Evolutionary conservation across 2,329 filamentous ascomycete species (phyloP).

Genomic region (Teratosphaeria gauchensis): DNA sequence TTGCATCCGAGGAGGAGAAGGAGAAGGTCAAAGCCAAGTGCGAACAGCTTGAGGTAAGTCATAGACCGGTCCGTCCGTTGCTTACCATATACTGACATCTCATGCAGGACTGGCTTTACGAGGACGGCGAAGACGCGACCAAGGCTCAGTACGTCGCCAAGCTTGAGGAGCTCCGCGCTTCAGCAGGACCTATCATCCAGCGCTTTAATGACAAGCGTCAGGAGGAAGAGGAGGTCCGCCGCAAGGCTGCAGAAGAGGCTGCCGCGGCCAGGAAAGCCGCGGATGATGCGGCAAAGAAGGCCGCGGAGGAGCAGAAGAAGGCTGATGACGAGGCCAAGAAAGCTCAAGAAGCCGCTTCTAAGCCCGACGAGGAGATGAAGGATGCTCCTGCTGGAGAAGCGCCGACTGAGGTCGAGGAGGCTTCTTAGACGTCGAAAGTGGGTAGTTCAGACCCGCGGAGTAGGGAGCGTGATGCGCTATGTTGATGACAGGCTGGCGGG

Average conservation of each 20-base stretch:
- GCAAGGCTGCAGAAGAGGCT: conserved; percentile 55
- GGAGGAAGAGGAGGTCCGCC: conserved; percentile 67
- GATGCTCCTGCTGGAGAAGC: conserved; percentile 38
- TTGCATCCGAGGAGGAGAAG: conserved; percentile 89
- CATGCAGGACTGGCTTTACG: conserved; percentile 89
- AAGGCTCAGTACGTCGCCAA: conserved; percentile 93
- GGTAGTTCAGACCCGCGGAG: not conserved
- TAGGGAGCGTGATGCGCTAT: not conserved
- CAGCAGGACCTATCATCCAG: conserved; percentile 85
- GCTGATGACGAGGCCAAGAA: conserved; percentile 36
- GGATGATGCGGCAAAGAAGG: conserved; percentile 66
- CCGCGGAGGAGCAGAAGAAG: conserved; percentile 58
- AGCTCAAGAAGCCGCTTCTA: conserved; percentile 22
- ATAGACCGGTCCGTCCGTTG: not conserved
- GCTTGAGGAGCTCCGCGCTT: conserved; percentile 85
- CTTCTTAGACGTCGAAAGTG: conserved; percentile 3
- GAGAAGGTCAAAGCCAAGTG: conserved; percentile 74
- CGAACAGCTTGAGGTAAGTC: conserved; percentile 70
- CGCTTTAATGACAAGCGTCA: conserved; percentile 93
- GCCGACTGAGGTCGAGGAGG: conserved; percentile 21
- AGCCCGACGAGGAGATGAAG: conserved; percentile 47
- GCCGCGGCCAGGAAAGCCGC: conserved; percentile 53
- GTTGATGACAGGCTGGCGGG: not conserved
- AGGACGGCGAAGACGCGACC: conserved; percentile 87
- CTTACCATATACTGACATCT: conserved; percentile 1